Conservation (phyloP, 176 grass and related monocot genomes). For the Secale cereale region DNA sequence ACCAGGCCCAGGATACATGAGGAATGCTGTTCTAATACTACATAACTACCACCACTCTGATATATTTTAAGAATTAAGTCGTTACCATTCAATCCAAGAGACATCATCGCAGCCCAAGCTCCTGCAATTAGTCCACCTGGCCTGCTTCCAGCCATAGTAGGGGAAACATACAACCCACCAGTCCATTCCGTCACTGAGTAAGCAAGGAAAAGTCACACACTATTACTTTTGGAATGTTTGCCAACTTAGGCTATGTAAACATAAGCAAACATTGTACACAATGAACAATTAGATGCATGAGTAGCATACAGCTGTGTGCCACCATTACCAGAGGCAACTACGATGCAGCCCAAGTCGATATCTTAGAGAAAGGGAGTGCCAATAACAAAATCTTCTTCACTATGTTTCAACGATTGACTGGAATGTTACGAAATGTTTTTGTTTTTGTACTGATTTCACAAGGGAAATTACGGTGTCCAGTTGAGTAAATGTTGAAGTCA, state of each 20-base stretch:
- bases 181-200: conserved; percentile 94
- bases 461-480: background rate
- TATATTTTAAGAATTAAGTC: too few relatives aligned
- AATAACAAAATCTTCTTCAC: background rate
- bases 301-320: background rate
- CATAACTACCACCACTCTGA: background rate
- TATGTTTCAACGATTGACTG: background rate
- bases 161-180: conserved; percentile 90
- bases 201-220: conserved; percentile 24
- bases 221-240: background rate
- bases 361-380: background rate
- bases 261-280: background rate
- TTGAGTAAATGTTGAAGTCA: background rate
- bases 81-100: conserved; percentile 81
- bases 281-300: background rate
- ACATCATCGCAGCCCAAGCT: conserved; percentile 98
- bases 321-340: background rate
- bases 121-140: conserved; percentile 88
- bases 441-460: background rate
- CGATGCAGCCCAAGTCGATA: background rate
- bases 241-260: background rate
- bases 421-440: background rate
- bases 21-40: conserved; percentile 12
- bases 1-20: conserved; percentile 15
- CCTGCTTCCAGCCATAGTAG: conserved; percentile 94